phyloP scores from a whole-genome alignment of 257 asterid genomes.

The Nicotiana tomentosiformis region DNA sequence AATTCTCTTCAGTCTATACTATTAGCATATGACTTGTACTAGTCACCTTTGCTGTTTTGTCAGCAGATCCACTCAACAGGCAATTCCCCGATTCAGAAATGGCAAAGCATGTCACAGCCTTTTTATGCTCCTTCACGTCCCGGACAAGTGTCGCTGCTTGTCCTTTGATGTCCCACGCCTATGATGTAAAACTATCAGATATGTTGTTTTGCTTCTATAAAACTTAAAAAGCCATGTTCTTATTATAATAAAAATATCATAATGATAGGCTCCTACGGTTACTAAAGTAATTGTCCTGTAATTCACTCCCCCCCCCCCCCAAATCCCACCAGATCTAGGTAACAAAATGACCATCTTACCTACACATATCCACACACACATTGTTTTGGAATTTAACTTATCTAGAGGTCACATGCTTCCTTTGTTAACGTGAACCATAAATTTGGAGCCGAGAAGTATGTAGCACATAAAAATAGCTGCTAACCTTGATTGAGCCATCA shows the following conservation, averaged over 20 bases:
- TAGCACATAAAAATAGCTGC: slow-evolving; percentile 5
- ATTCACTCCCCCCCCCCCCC: neutral
- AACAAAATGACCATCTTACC: neutral
- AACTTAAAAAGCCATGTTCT: neutral
- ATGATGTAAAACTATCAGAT: slow-evolving; percentile 10
- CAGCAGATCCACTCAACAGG: slow-evolving; percentile 76
- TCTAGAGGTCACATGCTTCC: neutral
- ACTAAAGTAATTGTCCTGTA: neutral
- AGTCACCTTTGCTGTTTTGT: slow-evolving; percentile 73
- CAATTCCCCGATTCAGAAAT: slow-evolving; percentile 68
- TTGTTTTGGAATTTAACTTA: neutral
- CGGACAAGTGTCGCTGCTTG: slow-evolving; percentile 57
- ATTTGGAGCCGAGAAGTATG: neutral
- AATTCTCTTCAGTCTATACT: neutral
- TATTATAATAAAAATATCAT: too few relatives aligned
- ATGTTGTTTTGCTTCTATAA: neutral
- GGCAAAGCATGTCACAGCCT: slow-evolving; percentile 73
- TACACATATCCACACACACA: neutral
- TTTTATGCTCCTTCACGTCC: slow-evolving; percentile 56
- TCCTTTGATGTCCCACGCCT: slow-evolving; percentile 89
- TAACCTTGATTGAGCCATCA: slow-evolving; percentile 88
- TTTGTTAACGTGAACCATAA: neutral
- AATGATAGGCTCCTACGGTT: neutral
- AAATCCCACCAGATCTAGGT: neutral
- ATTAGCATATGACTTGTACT: neutral